A percentile compares a stretch with the other conserved stretches of the same genome.
Conservation (phyloP, 176 grass and related monocot species). For the Raddia distichophylla region DNA sequence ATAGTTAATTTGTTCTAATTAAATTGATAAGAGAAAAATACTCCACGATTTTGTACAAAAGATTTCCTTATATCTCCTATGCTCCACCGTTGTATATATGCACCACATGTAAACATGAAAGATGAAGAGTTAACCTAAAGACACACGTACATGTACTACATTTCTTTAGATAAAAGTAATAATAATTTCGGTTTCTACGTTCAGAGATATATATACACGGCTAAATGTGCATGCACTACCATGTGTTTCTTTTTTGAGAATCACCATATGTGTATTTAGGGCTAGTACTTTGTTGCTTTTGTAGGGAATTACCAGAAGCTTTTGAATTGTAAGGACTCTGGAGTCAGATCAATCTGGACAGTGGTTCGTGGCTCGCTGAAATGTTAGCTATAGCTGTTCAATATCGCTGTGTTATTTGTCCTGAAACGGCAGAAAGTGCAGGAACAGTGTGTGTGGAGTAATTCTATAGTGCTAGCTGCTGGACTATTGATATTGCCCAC, state of each 20-base stretch:
- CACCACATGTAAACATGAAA: neutral
- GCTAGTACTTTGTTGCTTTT: conserved; percentile 7
- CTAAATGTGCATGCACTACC: no score
- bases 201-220: no score
- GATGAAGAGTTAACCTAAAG: neutral
- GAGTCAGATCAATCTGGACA: conserved; percentile 27
- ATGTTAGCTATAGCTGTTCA: conserved; percentile 21
- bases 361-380: conserved; percentile 20
- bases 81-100: neutral
- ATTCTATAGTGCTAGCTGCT: conserved; percentile 30
- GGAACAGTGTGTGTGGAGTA: conserved; percentile 12
- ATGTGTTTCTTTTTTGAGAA: no score
- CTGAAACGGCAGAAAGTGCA: neutral
- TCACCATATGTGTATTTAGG: neutral
- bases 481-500: conserved; percentile 25
- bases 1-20: neutral
- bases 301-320: conserved; percentile 19
- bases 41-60: no score
- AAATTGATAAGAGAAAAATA: neutral
- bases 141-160: neutral
- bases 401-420: conserved; percentile 13
- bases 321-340: conserved; percentile 28
- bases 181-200: no score
- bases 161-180: no score
- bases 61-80: no score